Conservation (phyloP, 768 basidiomycete genomes). For the Pholiota microspora region DNA sequence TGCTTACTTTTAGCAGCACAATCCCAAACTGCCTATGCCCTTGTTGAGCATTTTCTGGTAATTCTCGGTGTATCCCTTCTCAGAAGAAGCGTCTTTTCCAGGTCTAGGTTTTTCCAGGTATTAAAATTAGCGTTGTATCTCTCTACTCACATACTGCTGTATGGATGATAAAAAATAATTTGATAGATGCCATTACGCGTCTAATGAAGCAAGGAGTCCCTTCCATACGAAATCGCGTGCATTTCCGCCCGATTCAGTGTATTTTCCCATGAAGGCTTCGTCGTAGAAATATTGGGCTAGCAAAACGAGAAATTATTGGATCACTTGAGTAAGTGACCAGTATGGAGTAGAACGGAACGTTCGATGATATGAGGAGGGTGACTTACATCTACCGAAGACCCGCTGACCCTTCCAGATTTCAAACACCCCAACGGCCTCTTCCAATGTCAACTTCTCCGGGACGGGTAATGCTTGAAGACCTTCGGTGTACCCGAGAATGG, state of each 20-base stretch:
- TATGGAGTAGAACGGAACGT: too few relatives aligned
- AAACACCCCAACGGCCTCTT: conserved; percentile 74
- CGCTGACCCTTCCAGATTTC: conserved; percentile 70
- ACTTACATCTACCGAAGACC: conserved; percentile 25
- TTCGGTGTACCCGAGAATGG: conserved; percentile 49
- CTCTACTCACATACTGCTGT: conserved; percentile 4
- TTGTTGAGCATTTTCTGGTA: not conserved
- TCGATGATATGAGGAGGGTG: not conserved
- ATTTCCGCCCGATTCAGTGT: conserved; percentile 76
- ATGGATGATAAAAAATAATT: not conserved
- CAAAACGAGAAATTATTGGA: not conserved
- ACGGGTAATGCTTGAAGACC: conserved; percentile 41
- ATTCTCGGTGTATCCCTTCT: not conserved
- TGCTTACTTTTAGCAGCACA: not conserved
- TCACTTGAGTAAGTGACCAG: too few relatives aligned
- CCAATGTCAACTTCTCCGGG: conserved; percentile 55
- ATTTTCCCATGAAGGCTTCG: conserved; percentile 76
- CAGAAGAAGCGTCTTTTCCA: not conserved
- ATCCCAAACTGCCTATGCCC: not conserved
- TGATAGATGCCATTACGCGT: conserved; percentile 6
- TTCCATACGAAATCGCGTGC: conserved; percentile 76
- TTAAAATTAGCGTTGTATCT: conserved; percentile 1
- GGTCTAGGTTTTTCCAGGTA: not conserved
- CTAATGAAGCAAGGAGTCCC: conserved; percentile 39
- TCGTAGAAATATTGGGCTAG: conserved; percentile 43